Evolutionary conservation across 257 asterid species (phyloP).

Genomic region (Leptodermis oblonga): DNA sequence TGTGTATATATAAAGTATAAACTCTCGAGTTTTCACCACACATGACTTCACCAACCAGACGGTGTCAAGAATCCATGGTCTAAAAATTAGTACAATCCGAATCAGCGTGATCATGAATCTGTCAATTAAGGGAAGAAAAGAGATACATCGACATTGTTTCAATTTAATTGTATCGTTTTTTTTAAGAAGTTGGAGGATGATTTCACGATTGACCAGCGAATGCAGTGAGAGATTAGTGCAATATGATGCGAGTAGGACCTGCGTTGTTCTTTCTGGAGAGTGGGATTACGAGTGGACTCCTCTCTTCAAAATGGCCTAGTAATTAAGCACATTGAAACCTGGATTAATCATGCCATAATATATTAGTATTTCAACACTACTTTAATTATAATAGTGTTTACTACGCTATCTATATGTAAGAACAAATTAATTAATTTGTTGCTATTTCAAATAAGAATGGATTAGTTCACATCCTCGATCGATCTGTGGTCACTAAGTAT

Average conservation of each 20-base stretch:
- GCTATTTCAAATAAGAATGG: no score
- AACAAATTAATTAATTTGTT: no score
- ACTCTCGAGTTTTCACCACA: slow-evolving; percentile 1
- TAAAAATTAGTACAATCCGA: neutral
- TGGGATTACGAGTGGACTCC: slow-evolving; percentile 68
- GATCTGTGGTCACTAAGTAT: no score
- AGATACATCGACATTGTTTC: neutral
- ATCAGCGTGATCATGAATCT: neutral
- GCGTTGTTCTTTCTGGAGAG: slow-evolving; percentile 25
- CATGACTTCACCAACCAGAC: no score
- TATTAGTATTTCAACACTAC: neutral
- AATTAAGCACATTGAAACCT: slow-evolving; percentile 19
- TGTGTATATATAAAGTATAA: neutral
- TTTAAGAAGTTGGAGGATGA: slow-evolving; percentile 34
- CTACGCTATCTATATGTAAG: no score
- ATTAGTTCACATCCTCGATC: no score
- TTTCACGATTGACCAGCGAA: slow-evolving; percentile 42
- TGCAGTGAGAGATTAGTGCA: slow-evolving; percentile 44
- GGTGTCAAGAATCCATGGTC: neutral
- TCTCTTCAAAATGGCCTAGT: slow-evolving; percentile 34
- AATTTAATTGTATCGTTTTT: neutral
- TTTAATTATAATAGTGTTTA: no score
- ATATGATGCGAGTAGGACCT: slow-evolving; percentile 43
- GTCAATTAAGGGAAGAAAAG: neutral
- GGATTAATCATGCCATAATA: neutral